Conservation (phyloP, 192 early-diverging fungal genomes). For the Rhizophlyctis rosea region DNA sequence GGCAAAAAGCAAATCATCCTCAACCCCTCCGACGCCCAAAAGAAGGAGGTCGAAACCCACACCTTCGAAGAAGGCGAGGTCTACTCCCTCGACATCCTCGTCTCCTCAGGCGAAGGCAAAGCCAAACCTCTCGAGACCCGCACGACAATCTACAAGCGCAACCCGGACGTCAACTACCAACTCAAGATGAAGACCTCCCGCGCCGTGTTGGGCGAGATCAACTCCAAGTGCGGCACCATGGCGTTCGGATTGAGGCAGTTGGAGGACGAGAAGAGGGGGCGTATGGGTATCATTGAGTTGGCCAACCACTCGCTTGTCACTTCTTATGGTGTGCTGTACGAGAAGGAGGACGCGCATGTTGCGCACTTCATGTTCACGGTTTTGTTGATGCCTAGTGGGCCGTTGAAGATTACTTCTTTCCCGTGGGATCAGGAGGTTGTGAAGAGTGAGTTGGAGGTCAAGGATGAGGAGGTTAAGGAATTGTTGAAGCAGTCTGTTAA, state of each 20-base stretch:
- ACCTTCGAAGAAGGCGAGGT: constrained; percentile 83
- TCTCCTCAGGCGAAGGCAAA: constrained; percentile 89
- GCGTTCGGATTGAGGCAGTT: constrained; percentile 83
- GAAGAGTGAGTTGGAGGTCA: constrained; percentile 82
- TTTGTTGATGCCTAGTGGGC: constrained; percentile 82
- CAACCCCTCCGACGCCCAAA: constrained; percentile 76
- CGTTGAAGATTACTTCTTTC: constrained; percentile 76
- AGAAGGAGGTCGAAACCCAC: constrained; percentile 58
- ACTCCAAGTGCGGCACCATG: constrained; percentile 76
- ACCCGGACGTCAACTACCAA: constrained; percentile 72
- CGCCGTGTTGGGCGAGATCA: constrained; percentile 68
- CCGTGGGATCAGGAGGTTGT: constrained; percentile 72
- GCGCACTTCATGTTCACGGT: constrained; percentile 94
- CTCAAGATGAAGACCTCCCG: constrained; percentile 88
- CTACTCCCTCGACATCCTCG: constrained; percentile 85
- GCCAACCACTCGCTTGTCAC: constrained; percentile 74
- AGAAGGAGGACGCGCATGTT: constrained; percentile 73
- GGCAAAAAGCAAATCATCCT: constrained; percentile 93
- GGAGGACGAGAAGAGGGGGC: constrained; percentile 88
- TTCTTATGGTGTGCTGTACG: constrained; percentile 81
- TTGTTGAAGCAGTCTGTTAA: constrained; percentile 55
- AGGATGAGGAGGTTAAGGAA: constrained; percentile 73
- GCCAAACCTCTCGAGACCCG: constrained; percentile 59
- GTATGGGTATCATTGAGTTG: constrained; percentile 90
- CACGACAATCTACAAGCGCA: constrained; percentile 88